Percentiles rank a stretch among this genome's conserved stretches.
Evolutionary conservation across 139 green algal genomes (phyloP).

Genomic region (Asterochloris erici): DNA sequence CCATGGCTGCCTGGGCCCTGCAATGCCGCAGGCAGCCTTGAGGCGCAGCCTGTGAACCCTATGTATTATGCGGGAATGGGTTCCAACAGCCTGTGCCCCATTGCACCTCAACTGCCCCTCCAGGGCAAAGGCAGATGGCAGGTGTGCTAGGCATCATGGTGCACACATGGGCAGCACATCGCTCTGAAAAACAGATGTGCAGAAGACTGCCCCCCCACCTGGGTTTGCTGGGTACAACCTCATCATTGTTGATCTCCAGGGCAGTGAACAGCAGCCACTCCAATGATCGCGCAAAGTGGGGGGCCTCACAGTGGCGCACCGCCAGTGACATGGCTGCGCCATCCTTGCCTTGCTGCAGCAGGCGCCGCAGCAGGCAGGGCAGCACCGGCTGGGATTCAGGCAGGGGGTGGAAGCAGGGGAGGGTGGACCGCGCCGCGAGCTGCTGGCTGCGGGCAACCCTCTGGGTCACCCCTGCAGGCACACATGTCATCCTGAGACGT

Average conservation of each 20-base stretch:
- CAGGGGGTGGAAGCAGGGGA: constrained; percentile 75
- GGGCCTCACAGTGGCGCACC: constrained; percentile 43
- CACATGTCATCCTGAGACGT: background rate
- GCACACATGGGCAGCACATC: no score
- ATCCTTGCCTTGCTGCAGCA: constrained; percentile 66
- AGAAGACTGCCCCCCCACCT: background rate
- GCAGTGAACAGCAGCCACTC: constrained; percentile 97
- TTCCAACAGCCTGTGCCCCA: no score
- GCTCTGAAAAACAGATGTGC: no score
- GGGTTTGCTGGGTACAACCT: background rate
- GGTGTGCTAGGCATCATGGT: no score
- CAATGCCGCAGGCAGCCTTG: no score
- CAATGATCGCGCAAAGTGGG: constrained; percentile 84
- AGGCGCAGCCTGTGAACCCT: no score
- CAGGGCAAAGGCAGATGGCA: no score
- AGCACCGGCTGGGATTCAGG: constrained; percentile 90
- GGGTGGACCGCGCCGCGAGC: background rate
- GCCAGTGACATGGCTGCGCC: constrained; percentile 60
- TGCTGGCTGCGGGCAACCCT: constrained; percentile 35
- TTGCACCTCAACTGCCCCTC: no score
- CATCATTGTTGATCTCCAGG: constrained; percentile 72
- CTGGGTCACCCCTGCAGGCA: constrained; percentile 57
- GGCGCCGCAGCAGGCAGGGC: constrained; percentile 85
- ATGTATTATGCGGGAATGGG: no score
- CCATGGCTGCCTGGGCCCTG: background rate